phyloP scores from a whole-genome alignment of 805 yeast species.

The Pichia gijzeniarum region DNA sequence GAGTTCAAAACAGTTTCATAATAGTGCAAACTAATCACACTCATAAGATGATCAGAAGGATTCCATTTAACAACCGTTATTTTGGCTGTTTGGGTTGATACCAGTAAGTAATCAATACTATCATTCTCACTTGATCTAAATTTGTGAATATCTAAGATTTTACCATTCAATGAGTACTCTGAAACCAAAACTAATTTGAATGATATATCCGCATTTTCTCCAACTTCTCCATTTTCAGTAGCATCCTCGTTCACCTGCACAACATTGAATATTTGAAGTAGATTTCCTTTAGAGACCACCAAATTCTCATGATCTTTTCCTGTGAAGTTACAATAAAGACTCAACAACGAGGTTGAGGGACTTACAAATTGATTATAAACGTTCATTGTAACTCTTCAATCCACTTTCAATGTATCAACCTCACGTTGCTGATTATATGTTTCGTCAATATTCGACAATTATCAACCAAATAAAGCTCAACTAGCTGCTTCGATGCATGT shows the following conservation, averaged over 20 bases:
- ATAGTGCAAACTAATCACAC: slow-evolving; percentile 75
- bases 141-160: slow-evolving; percentile 49
- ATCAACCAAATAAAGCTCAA: too few relatives aligned
- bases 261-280: slow-evolving; percentile 56
- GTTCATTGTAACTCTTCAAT: background rate
- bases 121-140: slow-evolving; percentile 44
- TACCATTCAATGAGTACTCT: slow-evolving; percentile 72
- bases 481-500: too few relatives aligned
- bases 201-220: background rate
- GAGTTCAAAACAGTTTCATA: slow-evolving; percentile 66
- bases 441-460: too few relatives aligned
- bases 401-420: too few relatives aligned
- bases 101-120: slow-evolving; percentile 49
- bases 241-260: slow-evolving; percentile 17
- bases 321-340: slow-evolving; percentile 32
- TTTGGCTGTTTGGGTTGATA: slow-evolving; percentile 72
- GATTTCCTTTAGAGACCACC: slow-evolving; percentile 62
- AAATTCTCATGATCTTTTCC: slow-evolving; percentile 43
- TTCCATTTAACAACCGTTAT: slow-evolving; percentile 74
- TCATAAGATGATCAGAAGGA: slow-evolving; percentile 40
- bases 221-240: background rate
- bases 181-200: slow-evolving; percentile 38
- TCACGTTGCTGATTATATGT: too few relatives aligned
- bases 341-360: slow-evolving; percentile 1
- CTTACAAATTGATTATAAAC: slow-evolving; percentile 4